These are phyloP conservation scores for Fusarium sp. DNA, from an alignment of 2,329 filamentous ascomycete species.

Conservation along the genomic window DNA sequence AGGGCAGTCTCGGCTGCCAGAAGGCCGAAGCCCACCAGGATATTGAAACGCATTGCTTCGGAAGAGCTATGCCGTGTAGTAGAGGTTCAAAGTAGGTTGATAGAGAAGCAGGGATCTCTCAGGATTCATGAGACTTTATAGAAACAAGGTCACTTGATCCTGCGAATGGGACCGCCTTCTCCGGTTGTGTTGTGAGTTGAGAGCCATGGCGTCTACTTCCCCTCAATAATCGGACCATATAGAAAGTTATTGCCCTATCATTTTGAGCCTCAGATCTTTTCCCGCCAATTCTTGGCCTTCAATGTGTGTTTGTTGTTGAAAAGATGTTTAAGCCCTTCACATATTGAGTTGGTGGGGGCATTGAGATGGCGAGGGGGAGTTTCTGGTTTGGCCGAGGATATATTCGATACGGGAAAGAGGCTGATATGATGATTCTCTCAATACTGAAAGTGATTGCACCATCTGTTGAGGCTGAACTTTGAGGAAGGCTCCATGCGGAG, in stretches of 20 bases:
- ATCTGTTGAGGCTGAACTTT: background rate
- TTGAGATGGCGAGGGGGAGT: too few relatives aligned
- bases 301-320: background rate
- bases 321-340: background rate
- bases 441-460: background rate
- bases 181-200: background rate
- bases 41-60: conserved; percentile 1
- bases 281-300: background rate
- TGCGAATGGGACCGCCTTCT: background rate
- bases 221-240: background rate
- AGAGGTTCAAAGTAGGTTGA: background rate
- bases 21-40: conserved; percentile 8
- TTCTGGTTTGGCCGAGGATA: background rate
- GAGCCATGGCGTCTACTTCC: background rate
- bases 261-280: too few relatives aligned
- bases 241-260: background rate
- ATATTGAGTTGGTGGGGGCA: background rate
- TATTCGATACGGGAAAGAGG: background rate
- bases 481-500: background rate
- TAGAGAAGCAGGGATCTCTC: background rate
- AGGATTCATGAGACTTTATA: background rate
- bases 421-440: background rate
- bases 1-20: conserved; percentile 6
- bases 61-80: background rate
- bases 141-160: background rate